Base-by-base conservation (phyloP, 352 stramenopile species). In the Globisporangium middletonii region DNA sequence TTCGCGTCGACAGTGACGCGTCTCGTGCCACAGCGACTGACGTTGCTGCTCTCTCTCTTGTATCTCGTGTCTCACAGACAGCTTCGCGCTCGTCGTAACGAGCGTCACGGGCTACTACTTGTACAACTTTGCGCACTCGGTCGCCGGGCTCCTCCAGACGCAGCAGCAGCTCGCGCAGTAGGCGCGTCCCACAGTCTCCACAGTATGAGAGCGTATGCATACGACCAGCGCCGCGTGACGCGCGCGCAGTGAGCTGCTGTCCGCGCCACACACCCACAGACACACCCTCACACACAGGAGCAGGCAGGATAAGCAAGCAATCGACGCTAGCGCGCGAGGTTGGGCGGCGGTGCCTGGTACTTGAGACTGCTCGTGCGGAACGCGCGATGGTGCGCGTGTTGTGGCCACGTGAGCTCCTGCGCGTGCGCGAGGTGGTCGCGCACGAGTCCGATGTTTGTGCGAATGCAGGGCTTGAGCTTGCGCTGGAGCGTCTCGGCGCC, bases 21-120 rank as follows among this genome's bases (percentile, higher is more conserved):
- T 8, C 23, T 35, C 30, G 30, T 35, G 30, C 1, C 18, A 18
- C 9, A 44, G 12, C 12, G 38, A 37, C 30, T 35, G 41, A 47
- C 9, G 38, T 9, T 27, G 9, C 49, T 37, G 18, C 0, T 8
- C 3, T 35, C 3, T 35, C 3, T 35, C 3, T 48, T 46, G 35
- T 44, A 19, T 23, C 3, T 15, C 2, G 33, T 30, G 15, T 38
- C 16, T n/a, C 55, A 30, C 63, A 93, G 83, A 93, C 68, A 64
- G 61, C 45, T 88, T 91, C 65, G 59, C 86, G 55, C 60, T 93
- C 28, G 69, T 91, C 23, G 75, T 93, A 26, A 69, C 78, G 4
- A 88, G 75, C 56, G 79, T 89, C 47, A 83, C 74, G 33, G 68
- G 72, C 56, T 93, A 93, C 72, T 93, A 87, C 63, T 60, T 88